Evolutionary conservation across 1,284 basidiomycete genomes (phyloP).

Genomic region (Flammula alnicola): DNA sequence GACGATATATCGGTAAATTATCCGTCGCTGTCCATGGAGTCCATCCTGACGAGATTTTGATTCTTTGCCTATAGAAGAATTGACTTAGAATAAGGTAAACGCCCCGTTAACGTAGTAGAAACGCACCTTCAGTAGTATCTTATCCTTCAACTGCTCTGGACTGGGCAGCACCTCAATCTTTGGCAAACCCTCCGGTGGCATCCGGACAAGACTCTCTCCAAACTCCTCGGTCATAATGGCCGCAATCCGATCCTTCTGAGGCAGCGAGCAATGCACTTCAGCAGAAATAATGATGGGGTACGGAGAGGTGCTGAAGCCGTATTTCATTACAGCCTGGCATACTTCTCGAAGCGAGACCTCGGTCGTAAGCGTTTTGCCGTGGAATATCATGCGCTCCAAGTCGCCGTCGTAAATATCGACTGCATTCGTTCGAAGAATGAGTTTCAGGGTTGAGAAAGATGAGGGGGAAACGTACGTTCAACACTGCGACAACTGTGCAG

Average conservation of each 20-base stretch:
- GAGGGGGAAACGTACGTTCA: constrained; percentile 77
- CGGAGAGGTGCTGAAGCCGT: constrained; percentile 90
- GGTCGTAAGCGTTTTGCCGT: constrained; percentile 89
- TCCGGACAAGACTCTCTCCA: no score
- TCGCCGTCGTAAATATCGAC: constrained; percentile 97
- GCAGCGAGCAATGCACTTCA: constrained; percentile 88
- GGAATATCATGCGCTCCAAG: no score
- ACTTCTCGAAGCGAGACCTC: constrained; percentile 86
- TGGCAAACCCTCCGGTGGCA: constrained; percentile 62
- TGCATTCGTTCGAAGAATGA: constrained; percentile 32
- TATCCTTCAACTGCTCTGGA: constrained; percentile 82
- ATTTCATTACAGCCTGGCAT: constrained; percentile 86
- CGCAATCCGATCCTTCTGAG: constrained; percentile 89
- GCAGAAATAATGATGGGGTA: constrained; percentile 94
- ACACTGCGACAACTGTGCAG: constrained; percentile 92
- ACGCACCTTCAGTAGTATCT: constrained; percentile 82
- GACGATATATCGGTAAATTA: no score
- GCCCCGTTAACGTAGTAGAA: no score
- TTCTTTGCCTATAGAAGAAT: no score
- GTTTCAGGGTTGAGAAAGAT: constrained; percentile 27
- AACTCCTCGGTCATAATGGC: no score
- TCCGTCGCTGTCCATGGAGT: no score
- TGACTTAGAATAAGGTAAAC: no score
- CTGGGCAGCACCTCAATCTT: constrained; percentile 73
- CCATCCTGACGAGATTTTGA: no score